A percentile compares a stretch with the other conserved stretches of the same genome.
Evolutionary conservation across 1,284 basidiomycete species (phyloP).

Genomic region (Cryptococcus sp.): DNA sequence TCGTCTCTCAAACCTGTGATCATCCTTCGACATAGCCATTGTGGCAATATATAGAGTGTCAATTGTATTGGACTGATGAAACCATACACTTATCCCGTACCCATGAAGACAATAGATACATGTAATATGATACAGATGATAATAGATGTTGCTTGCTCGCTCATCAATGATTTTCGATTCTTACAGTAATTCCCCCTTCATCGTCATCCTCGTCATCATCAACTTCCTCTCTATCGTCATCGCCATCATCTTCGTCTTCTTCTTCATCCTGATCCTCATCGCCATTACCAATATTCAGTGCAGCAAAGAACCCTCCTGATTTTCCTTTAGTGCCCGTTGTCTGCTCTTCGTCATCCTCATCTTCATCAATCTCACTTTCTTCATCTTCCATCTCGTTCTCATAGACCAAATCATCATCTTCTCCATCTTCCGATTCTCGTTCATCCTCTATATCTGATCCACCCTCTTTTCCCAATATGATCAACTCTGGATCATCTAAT

Average conservation of each 20-base stretch:
- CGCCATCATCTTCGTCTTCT: slow-evolving; percentile 9
- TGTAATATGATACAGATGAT: too few species aligned
- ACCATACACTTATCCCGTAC: too few species aligned
- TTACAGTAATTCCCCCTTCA: too few species aligned
- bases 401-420: slow-evolving; percentile 1
- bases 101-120: too few species aligned
- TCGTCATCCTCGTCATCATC: too few species aligned
- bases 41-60: too few species aligned
- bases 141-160: too few species aligned
- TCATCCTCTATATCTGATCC: slow-evolving; percentile 6
- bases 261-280: slow-evolving; percentile 44
- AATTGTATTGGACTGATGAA: too few species aligned
- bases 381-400: slow-evolving; percentile 13
- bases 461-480: slow-evolving; percentile 4
- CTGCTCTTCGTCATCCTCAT: slow-evolving; percentile 5
- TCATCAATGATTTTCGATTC: too few species aligned
- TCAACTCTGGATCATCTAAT: slow-evolving; percentile 47
- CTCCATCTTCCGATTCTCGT: slow-evolving; percentile 24
- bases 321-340: slow-evolving; percentile 18
- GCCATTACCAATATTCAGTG: slow-evolving; percentile 42
- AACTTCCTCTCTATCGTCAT: too few species aligned
- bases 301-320: slow-evolving; percentile 41
- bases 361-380: slow-evolving; percentile 6
- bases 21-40: too few species aligned
- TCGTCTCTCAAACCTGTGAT: too few species aligned